Conservation (phyloP, 768 basidiomycete species). For the Tephrocybe sp. region DNA sequence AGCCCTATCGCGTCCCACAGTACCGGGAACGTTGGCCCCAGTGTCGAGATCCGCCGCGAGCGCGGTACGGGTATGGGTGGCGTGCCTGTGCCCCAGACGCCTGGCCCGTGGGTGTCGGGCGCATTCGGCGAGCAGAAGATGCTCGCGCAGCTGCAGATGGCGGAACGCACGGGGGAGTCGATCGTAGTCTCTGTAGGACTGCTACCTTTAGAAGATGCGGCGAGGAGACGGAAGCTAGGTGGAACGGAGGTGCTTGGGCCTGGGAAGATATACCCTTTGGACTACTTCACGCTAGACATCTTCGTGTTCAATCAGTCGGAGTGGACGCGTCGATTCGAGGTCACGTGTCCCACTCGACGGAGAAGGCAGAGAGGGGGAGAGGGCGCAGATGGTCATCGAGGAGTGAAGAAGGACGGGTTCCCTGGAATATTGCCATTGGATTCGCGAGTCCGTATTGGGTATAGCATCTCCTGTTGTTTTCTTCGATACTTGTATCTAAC, state of each 20-base stretch:
- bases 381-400: slow-evolving; percentile 25
- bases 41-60: slow-evolving; percentile 69
- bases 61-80: slow-evolving; percentile 39
- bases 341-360: slow-evolving; percentile 62
- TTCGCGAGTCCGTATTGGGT: slow-evolving; percentile 81
- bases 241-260: slow-evolving; percentile 23
- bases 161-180: slow-evolving; percentile 47
- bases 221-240: slow-evolving; percentile 20
- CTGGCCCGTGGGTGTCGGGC: slow-evolving; percentile 51
- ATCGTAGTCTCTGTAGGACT: slow-evolving; percentile 72
- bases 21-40: slow-evolving; percentile 50
- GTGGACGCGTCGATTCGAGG: slow-evolving; percentile 76
- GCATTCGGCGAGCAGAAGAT: slow-evolving; percentile 41
- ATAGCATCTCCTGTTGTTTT: slow-evolving; percentile 30
- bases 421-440: slow-evolving; percentile 77
- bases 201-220: slow-evolving; percentile 26
- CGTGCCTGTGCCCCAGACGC: slow-evolving; percentile 48
- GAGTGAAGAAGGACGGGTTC: slow-evolving; percentile 38
- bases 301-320: slow-evolving; percentile 84
- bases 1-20: slow-evolving; percentile 52
- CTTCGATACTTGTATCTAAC: background rate
- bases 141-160: slow-evolving; percentile 27
- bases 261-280: slow-evolving; percentile 67
- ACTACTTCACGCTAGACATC: slow-evolving; percentile 79
- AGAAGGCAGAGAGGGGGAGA: slow-evolving; percentile 40